A percentile compares a stretch with the other conserved stretches of the same genome.
Conservation (phyloP, 352 stramenopile genomes). For the Aphanomyces cochlioides region DNA sequence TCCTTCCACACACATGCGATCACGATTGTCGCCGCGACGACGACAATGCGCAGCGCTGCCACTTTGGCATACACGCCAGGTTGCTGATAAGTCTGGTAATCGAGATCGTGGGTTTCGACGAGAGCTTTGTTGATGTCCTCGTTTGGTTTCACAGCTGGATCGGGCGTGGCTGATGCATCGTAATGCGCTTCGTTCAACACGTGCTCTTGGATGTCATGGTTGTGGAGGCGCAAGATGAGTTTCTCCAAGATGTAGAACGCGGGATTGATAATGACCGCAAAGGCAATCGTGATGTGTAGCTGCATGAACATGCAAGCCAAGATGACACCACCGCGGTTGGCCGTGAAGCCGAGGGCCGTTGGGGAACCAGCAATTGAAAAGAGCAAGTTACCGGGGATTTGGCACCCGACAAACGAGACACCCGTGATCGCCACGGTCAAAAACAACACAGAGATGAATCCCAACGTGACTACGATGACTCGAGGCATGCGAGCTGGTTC, state of each 20-base stretch:
- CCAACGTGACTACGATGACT: slow-evolving; percentile 53
- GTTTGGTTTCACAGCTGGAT: not conserved
- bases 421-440: slow-evolving; percentile 27
- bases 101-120: slow-evolving; percentile 3
- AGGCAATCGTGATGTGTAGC: slow-evolving; percentile 33
- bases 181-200: not conserved
- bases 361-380: slow-evolving; percentile 28
- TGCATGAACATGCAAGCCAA: slow-evolving; percentile 33
- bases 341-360: slow-evolving; percentile 28
- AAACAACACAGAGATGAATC: slow-evolving; percentile 50
- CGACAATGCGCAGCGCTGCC: slow-evolving; percentile 5
- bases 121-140: not conserved
- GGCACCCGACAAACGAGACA: slow-evolving; percentile 28
- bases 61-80: slow-evolving; percentile 22
- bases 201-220: not conserved
- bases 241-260: slow-evolving; percentile 18
- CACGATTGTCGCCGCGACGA: not conserved
- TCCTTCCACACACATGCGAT: slow-evolving; percentile 19
- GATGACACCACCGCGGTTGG: slow-evolving; percentile 26
- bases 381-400: slow-evolving; percentile 33
- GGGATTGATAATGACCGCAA: slow-evolving; percentile 17
- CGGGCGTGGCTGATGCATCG: not conserved
- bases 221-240: slow-evolving; percentile 17
- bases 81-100: not conserved
- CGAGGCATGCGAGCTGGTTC: slow-evolving; percentile 58